phyloP scores from a whole-genome alignment of 2,329 filamentous ascomycete genomes.

The Phialophora chinensis region DNA sequence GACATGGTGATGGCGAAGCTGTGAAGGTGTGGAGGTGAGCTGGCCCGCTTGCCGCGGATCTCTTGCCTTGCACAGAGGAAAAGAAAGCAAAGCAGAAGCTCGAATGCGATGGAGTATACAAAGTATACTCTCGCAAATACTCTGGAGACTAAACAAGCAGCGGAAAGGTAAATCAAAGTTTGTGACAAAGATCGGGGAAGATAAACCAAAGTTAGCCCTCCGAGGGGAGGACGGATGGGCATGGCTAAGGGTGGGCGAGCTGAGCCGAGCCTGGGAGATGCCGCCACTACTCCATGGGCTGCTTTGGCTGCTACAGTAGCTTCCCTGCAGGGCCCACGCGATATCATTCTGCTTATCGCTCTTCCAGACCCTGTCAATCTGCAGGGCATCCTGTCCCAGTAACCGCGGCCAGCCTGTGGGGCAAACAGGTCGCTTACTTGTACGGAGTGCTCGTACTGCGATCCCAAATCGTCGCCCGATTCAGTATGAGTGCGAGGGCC shows the following conservation, averaged over 20 bases:
- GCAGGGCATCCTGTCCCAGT: background rate
- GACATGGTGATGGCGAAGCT: conserved; percentile 5
- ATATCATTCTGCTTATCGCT: conserved; percentile 1
- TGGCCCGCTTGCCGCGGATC: background rate
- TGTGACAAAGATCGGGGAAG: too few relatives aligned
- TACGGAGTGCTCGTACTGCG: background rate
- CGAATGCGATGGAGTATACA: background rate
- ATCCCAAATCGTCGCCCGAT: background rate
- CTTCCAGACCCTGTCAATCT: background rate
- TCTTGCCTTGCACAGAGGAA: background rate
- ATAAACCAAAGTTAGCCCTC: background rate
- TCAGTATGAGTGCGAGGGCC: too few relatives aligned
- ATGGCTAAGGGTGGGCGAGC: background rate
- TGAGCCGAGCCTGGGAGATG: background rate
- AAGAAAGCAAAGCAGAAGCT: conserved; percentile 5
- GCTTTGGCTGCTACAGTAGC: background rate
- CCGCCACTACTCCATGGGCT: background rate
- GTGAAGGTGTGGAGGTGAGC: background rate
- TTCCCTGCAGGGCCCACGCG: conserved; percentile 1
- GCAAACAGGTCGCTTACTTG: background rate
- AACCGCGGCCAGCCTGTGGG: background rate
- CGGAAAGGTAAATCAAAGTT: conserved; percentile 5
- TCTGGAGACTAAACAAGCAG: background rate
- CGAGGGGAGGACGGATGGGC: background rate
- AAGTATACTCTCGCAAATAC: background rate